A percentile compares a stretch with the other conserved stretches of the same genome.
These are phyloP conservation scores for Plectosphaerella sp. DNA, from an alignment of 2,329 filamentous ascomycete species.

Conservation along the genomic window DNA sequence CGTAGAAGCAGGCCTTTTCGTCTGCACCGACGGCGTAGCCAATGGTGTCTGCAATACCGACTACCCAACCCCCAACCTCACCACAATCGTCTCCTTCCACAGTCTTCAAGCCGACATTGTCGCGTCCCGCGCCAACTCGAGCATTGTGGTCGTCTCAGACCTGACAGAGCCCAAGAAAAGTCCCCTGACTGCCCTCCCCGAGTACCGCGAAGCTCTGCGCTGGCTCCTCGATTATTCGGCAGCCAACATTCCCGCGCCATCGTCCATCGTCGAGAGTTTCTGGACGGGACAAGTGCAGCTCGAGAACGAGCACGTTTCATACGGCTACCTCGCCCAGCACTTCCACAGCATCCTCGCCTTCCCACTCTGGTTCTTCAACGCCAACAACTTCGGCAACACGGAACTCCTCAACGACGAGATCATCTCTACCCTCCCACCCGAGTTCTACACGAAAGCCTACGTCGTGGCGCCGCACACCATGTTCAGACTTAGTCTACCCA, in stretches of 20 bases:
- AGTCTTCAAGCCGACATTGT: slow-evolving; percentile 4
- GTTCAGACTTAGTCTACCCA: slow-evolving; percentile 5
- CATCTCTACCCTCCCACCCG: slow-evolving; percentile 6
- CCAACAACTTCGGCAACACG: slow-evolving; percentile 16
- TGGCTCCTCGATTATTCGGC: slow-evolving; percentile 15
- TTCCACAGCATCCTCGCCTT: slow-evolving; percentile 16
- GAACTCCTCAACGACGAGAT: slow-evolving; percentile 4
- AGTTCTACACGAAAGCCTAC: slow-evolving; percentile 16
- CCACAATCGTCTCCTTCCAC: slow-evolving; percentile 7
- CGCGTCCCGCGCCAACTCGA: slow-evolving; percentile 8
- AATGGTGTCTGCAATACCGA: not conserved
- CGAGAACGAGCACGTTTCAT: not conserved
- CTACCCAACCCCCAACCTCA: slow-evolving; percentile 8
- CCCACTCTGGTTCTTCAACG: slow-evolving; percentile 19
- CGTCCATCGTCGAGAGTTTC: slow-evolving; percentile 13
- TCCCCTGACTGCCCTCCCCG: not conserved
- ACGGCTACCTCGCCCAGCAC: slow-evolving; percentile 13
- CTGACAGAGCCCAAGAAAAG: not conserved
- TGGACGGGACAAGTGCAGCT: slow-evolving; percentile 8
- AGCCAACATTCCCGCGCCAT: slow-evolving; percentile 11
- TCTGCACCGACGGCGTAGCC: slow-evolving; percentile 1
- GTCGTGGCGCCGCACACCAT: slow-evolving; percentile 10
- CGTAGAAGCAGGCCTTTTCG: slow-evolving; percentile 1
- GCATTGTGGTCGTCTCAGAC: slow-evolving; percentile 5
- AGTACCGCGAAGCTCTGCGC: slow-evolving; percentile 6